Evolutionary conservation across 164 flowering plant species (phyloP).

Genomic region (Stephania yunnanensis): DNA sequence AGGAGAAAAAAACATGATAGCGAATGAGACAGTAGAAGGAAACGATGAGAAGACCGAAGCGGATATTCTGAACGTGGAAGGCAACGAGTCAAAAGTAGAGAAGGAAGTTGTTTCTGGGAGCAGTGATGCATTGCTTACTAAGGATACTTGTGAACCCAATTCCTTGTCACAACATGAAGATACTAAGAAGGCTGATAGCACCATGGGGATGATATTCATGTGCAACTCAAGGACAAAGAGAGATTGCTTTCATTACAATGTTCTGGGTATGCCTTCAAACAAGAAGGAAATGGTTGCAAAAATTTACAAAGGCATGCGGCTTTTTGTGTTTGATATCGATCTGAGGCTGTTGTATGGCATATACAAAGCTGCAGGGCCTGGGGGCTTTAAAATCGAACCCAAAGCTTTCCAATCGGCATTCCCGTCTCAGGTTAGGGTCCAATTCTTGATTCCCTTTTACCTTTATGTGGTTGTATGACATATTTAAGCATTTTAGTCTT

Average conservation of each 20-base stretch:
- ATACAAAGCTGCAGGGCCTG: slow-evolving; percentile 51
- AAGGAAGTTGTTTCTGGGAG: background rate
- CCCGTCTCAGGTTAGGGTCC: slow-evolving; percentile 49
- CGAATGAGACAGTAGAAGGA: slow-evolving; percentile 1
- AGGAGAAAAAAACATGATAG: slow-evolving; percentile 1
- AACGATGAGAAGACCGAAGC: slow-evolving; percentile 10
- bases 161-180: slow-evolving; percentile 11
- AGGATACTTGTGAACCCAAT: background rate
- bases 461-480: too few relatives aligned
- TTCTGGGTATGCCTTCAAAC: slow-evolving; percentile 49
- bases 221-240: slow-evolving; percentile 53
- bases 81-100: slow-evolving; percentile 9
- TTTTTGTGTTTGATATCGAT: slow-evolving; percentile 54
- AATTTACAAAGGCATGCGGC: slow-evolving; percentile 45
- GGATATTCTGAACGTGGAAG: background rate
- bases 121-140: slow-evolving; percentile 4
- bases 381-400: slow-evolving; percentile 52
- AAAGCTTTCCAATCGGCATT: slow-evolving; percentile 52
- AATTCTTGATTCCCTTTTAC: background rate
- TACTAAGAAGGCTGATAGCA: slow-evolving; percentile 22
- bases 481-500: too few relatives aligned
- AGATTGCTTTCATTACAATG: slow-evolving; percentile 47
- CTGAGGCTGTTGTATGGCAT: slow-evolving; percentile 53
- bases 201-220: slow-evolving; percentile 55
- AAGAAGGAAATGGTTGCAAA: slow-evolving; percentile 41